Evolutionary conservation across 2,329 filamentous ascomycete genomes (phyloP).

Genomic region (Akanthomyces lecanii): DNA sequence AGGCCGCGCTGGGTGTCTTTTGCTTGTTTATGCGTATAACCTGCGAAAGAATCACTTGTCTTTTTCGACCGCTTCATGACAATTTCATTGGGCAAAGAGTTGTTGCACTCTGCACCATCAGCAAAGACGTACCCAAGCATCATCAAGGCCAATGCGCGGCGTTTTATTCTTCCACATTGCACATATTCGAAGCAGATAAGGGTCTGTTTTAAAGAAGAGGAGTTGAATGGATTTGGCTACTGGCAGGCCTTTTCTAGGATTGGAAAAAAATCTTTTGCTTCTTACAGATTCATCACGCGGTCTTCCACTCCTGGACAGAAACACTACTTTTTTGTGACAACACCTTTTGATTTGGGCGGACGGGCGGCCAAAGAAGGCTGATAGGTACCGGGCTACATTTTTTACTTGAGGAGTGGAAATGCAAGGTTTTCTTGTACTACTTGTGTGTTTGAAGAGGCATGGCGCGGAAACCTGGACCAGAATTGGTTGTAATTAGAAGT

Average conservation of each 20-base stretch:
- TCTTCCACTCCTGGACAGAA: background rate
- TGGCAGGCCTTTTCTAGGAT: background rate
- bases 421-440: background rate
- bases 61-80: too few relatives aligned
- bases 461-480: constrained; percentile 1
- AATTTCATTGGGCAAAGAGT: background rate
- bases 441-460: constrained; percentile 1
- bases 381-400: background rate
- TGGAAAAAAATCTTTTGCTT: background rate
- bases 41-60: background rate
- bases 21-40: background rate
- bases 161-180: constrained; percentile 5
- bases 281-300: background rate
- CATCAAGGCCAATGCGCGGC: background rate
- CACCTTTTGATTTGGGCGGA: background rate
- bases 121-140: background rate
- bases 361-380: background rate
- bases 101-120: background rate
- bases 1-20: background rate
- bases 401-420: background rate
- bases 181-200: background rate
- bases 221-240: background rate
- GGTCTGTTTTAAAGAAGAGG: background rate
- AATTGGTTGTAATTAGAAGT: constrained; percentile 11
- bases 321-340: background rate